Base-by-base conservation (phyloP, 495 filamentous ascomycete species). In the Aspergillus sclerotioniger region DNA sequence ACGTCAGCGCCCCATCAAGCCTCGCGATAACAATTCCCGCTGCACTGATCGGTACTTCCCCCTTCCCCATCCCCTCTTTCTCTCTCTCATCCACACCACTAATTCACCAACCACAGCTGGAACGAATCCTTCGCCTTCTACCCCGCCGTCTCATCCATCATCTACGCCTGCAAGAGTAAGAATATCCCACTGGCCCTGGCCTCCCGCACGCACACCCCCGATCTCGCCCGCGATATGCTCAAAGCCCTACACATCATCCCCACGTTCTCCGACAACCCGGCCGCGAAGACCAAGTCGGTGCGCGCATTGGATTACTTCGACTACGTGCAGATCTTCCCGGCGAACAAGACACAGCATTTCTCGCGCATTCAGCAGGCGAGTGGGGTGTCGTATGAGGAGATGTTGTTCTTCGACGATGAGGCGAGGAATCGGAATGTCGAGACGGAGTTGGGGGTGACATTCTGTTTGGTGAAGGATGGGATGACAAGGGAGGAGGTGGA, bases 401-500 rank as follows among this genome's bases (percentile, higher is more conserved):
- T 97, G 90, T 66, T 98, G 58, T 98, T 98, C 64, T 98, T 97
- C 65, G 93, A 98, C 63, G 93, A 98, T 61, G 93, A 98, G 82
- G 73, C 80, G 46, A 76, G 93, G 58, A 98, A 98, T 69, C 74
- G 80, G 37, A 90, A 96, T 71, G 93, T 96, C 0, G 89, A 93
- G 76, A 85, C 78, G 51, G 73, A 81, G 57, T 60, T 96, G 51
- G 92, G 92, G 1, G 89, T 97, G 25, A 87, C 86, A 7, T 95
- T 96, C 78, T 84, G 83, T 66, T 67, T 95, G 61, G 88, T 98
- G 5, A 69, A 83, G 56, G 86, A 91, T 69, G 94, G 94, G 1
- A 84, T 96, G 53, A 88, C 80, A n/a, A 83, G 80, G 69, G 82
- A 80, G 3, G 92, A 91, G 79, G 72, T 98, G 45, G 90, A 94